Evolutionary conservation across 2,329 filamentous ascomycete genomes (phyloP), one percentile per base, ranked within the genome.

Genomic region (Paradendryphiella salina): DNA sequence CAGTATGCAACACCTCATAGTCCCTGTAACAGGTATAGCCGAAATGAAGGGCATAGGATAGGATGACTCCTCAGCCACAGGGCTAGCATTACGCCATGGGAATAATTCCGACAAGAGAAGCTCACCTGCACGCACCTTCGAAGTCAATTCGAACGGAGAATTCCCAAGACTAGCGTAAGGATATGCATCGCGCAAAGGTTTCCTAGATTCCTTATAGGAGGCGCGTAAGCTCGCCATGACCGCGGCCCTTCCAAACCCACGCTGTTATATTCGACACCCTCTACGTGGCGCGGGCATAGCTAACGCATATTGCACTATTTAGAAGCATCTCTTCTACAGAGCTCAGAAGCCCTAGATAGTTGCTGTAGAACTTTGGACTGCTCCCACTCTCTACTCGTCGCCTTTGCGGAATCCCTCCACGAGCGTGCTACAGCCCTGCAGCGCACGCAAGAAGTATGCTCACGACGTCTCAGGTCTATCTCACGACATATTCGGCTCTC

Each of bases 391-490:
- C 11, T 6, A 10, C 17, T 11, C 11, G 14, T 31, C 14, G 20
- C 15, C 38, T 29, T 7, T 17, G 8, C 11, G 15, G 17, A 21
- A 35, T 32, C 9, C 31, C 23, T 17, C 31, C 14, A 43, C 29
- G 29, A 35, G 38, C 23, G 34, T 54, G 28, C 28, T 35, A 55
- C 51, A 23, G 31, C 46, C 36, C 41, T 43, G 40, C 43, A 46
- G 21, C 18, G 46, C 26, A 26, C 32, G 14, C 32, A 46, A n/a
- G 33, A 15, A 14, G 26, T 33, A 15, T 14, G 33, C 33, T 21
- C 49, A 45, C 33, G 43, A 43, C 41, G 4, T 45, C 29, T 42
- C 29, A 23, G 28, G 14, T 17, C 15, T 29, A 45, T 51, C 32
- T 14, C 39, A 49, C 38, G 23, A 38, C 47, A 36, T 45, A n/a